Evolutionary conservation across 2,329 filamentous ascomycete genomes (phyloP).

Genomic region (Cladophialophora chaetospira): DNA sequence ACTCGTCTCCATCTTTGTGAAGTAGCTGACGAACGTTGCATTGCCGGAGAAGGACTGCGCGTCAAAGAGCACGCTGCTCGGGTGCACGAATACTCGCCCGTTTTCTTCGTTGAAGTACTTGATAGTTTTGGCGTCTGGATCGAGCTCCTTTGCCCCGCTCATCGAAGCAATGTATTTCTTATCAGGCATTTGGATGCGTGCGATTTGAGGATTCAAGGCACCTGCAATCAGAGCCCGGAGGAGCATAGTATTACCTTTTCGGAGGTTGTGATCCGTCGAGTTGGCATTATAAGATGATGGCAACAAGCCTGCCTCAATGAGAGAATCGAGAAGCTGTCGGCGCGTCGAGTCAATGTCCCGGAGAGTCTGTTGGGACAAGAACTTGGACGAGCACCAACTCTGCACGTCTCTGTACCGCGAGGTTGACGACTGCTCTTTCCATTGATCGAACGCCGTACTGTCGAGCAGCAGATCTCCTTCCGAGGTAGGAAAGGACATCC

Average conservation of each 20-base stretch:
- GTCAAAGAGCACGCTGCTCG: conserved; percentile 84
- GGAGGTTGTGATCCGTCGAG: conserved; percentile 42
- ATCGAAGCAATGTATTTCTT: conserved; percentile 91
- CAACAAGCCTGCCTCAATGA: conserved; percentile 83
- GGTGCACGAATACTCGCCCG: conserved; percentile 89
- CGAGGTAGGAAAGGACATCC: conserved; percentile 70
- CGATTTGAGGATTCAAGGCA: conserved; percentile 81
- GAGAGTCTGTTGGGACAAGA: conserved; percentile 79
- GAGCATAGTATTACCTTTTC: conserved; percentile 46
- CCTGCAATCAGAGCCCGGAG: conserved; percentile 71
- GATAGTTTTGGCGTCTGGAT: conserved; percentile 88
- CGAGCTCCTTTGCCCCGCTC: conserved; percentile 86
- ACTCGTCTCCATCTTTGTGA: conserved; percentile 85
- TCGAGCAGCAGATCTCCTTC: conserved; percentile 91
- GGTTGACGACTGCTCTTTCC: conserved; percentile 66
- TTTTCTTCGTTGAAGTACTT: conserved; percentile 89
- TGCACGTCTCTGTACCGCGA: conserved; percentile 65
- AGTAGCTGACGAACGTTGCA: conserved; percentile 82
- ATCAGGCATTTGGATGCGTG: conserved; percentile 88
- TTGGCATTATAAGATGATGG: conserved; percentile 56
- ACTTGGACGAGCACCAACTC: conserved; percentile 81
- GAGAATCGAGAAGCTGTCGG: conserved; percentile 79
- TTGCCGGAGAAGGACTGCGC: conserved; percentile 77
- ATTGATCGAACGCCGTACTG: conserved; percentile 78
- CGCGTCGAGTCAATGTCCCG: conserved; percentile 86